Percentiles rank a stretch among this genome's conserved stretches.
Evolutionary conservation across 805 yeast species (phyloP).

Genomic region (Ogataea siamensis): DNA sequence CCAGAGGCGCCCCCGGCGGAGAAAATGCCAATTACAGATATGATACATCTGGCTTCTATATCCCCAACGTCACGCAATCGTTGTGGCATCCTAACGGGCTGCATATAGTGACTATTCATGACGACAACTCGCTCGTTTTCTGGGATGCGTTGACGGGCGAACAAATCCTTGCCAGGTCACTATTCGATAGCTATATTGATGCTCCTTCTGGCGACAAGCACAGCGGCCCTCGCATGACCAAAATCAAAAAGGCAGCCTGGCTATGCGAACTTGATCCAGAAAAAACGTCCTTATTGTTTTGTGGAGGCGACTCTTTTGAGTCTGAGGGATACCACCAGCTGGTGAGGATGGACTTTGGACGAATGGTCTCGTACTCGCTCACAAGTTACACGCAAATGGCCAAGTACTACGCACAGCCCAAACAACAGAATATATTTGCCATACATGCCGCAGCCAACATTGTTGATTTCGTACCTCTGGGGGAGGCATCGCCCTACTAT

Average conservation of each 20-base stretch:
- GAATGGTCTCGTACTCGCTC: slow-evolving; percentile 72
- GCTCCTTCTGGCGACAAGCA: slow-evolving; percentile 37
- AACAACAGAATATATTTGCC: slow-evolving; percentile 54
- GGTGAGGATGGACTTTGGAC: slow-evolving; percentile 70
- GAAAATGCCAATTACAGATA: slow-evolving; percentile 39
- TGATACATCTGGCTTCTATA: slow-evolving; percentile 25
- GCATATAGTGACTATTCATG: slow-evolving; percentile 75
- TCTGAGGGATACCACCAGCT: slow-evolving; percentile 43
- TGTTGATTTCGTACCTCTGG: slow-evolving; percentile 50
- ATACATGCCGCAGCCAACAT: slow-evolving; percentile 46
- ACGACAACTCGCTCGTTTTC: slow-evolving; percentile 80
- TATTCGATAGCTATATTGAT: slow-evolving; percentile 65
- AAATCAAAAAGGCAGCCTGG: slow-evolving; percentile 66
- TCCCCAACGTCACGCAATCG: slow-evolving; percentile 43
- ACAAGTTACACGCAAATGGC: slow-evolving; percentile 86
- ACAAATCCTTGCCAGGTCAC: slow-evolving; percentile 68
- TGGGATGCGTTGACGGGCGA: slow-evolving; percentile 89
- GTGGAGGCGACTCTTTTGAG: slow-evolving; percentile 60
- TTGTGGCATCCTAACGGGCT: slow-evolving; percentile 92
- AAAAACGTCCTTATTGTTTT: slow-evolving; percentile 65
- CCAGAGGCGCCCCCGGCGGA: slow-evolving; percentile 73
- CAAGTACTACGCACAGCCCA: slow-evolving; percentile 63
- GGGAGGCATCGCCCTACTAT: slow-evolving; percentile 70
- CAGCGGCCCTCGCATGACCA: slow-evolving; percentile 32
- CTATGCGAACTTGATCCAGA: slow-evolving; percentile 78